Evolutionary conservation across 108 stramenopile species (phyloP).

Genomic region (Hondaea fermentalgiana): DNA sequence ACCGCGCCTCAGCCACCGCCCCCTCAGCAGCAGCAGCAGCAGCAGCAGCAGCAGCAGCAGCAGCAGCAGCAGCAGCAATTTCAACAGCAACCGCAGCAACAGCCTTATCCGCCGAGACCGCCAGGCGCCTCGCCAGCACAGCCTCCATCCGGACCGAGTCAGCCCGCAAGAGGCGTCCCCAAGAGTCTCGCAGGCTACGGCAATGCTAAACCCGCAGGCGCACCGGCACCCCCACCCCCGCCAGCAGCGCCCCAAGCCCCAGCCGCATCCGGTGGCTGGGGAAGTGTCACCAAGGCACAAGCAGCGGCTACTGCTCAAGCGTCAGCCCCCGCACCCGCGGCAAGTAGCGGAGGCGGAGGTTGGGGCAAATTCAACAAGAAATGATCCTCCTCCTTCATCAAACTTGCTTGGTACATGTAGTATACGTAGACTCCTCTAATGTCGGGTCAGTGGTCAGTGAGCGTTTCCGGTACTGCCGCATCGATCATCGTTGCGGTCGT

Average conservation of each 20-base stretch:
- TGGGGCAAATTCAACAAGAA: background rate
- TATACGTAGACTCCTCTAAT: background rate
- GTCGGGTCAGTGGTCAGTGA: background rate
- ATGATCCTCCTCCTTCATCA: background rate
- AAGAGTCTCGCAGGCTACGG: background rate
- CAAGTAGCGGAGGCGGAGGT: background rate
- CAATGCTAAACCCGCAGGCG: background rate
- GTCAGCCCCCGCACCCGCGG: background rate
- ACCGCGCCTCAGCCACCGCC: constrained; percentile 13
- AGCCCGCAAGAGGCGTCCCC: background rate
- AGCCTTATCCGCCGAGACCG: background rate
- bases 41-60: background rate
- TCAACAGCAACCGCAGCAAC: background rate
- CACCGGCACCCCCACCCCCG: background rate
- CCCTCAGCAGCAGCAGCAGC: background rate
- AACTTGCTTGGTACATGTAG: background rate
- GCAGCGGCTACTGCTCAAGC: background rate
- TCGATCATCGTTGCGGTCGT: background rate
- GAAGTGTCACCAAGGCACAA: background rate
- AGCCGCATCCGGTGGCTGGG: background rate
- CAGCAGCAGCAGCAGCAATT: background rate
- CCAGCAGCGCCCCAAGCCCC: background rate
- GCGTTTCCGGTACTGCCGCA: background rate
- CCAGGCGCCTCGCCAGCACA: background rate
- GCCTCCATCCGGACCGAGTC: background rate